Conservation (phyloP, 495 filamentous ascomycete genomes). For the Copromyces sp. region DNA sequence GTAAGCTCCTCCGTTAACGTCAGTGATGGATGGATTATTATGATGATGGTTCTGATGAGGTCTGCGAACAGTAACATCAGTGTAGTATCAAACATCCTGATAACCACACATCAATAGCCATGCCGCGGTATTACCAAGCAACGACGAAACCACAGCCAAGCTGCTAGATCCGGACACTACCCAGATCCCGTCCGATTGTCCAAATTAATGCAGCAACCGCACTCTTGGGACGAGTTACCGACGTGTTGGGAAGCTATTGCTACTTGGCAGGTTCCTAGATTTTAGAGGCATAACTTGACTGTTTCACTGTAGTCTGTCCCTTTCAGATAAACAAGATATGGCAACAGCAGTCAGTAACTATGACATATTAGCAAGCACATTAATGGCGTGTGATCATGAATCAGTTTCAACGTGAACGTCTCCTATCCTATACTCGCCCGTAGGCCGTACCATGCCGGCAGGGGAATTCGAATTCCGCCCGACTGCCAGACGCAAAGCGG, state of each 20-base stretch:
- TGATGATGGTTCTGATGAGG: neutral
- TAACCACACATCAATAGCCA: neutral
- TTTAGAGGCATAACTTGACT: neutral
- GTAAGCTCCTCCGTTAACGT: neutral
- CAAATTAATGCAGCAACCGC: neutral
- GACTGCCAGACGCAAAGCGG: neutral
- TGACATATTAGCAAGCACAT: neutral
- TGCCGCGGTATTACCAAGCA: neutral
- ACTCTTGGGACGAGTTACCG: neutral
- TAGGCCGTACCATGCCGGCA: neutral
- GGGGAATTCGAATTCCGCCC: neutral
- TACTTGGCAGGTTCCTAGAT: neutral
- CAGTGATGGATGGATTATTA: neutral
- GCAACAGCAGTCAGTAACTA: neutral
- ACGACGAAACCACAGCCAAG: neutral
- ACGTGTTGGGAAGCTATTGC: neutral
- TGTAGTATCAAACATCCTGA: neutral
- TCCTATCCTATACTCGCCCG: neutral
- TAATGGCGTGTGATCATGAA: neutral
- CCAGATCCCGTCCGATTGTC: neutral
- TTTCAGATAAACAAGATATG: neutral
- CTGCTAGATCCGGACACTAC: neutral
- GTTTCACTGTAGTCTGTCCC: neutral
- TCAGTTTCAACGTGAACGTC: neutral
- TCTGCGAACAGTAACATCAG: neutral